Evolutionary conservation across 208 protist species (phyloP), one percentile per base, ranked within the genome.

Genomic region (Trypanosoma vivax): DNA sequence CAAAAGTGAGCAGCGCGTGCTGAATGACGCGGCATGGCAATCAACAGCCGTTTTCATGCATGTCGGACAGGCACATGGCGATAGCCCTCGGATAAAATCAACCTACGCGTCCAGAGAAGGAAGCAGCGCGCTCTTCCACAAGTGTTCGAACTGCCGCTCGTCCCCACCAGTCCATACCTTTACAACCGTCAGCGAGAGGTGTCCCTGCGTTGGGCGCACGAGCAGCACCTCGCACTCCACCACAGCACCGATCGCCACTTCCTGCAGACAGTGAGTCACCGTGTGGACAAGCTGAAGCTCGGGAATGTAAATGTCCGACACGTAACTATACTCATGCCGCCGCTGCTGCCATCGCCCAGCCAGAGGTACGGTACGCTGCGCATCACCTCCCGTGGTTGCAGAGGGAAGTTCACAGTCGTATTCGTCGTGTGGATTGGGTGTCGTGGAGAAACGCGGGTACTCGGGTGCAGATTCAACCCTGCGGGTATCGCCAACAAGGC

Each of bases 301-400:
- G 0, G 87, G 77, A 23, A 94, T 71, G 68, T 91, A 94, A 16
- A 94, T 52, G 27, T 90, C 79, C 0, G 83, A 90, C 5, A 90
- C 76, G 62, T 81, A 90, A 10, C 21, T 34, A 47, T 65, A 64
- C 35, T 64, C 51, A 33, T 55, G 30, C 4, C 6, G 38, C 25
- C 46, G 45, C 25, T 63, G 63, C 29, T 70, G 52, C 53, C 63
- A 70, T 5, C 54, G 42, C 35, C 63, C 53, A 43, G n/a, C 13
- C 24, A 52, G 54, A n/a, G 52, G 54, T 25, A 61, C 45, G 21
- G 53, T 59, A 1, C 18, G 24, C 24, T 33, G 27, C 10, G 19
- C 18, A 39, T 30, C 0, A 14, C 24, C n/a, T 24, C 27, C 24
- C 1, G 21, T 18, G 16, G 29, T 37, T 18, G 27, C 13, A 16